Conservation (phyloP, 2,329 filamentous ascomycete species). For the Aspergillus sp. region DNA sequence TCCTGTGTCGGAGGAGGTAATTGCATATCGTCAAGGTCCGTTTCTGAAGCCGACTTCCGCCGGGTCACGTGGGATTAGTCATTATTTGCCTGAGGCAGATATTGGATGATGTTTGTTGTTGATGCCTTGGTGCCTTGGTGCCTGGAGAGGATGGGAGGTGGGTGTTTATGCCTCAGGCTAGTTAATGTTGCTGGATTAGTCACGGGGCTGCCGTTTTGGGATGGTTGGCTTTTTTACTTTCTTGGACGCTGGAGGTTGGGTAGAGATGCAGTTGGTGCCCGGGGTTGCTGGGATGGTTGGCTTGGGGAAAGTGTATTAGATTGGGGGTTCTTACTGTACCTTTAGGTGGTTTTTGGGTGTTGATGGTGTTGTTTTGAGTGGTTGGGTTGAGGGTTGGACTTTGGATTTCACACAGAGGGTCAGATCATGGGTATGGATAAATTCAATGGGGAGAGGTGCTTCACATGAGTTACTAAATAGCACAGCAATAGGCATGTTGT, state of each 20-base stretch:
- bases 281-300: neutral
- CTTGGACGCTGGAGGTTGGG: neutral
- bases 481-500: neutral
- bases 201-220: neutral
- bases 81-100: slow-evolving; percentile 1
- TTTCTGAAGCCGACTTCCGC: slow-evolving; percentile 27
- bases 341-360: neutral
- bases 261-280: neutral
- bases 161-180: neutral
- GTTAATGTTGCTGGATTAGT: neutral
- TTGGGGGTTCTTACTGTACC: neutral
- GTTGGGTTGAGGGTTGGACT: neutral
- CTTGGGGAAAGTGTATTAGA: neutral
- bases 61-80: slow-evolving; percentile 24
- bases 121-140: neutral
- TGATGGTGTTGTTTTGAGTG: neutral
- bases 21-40: slow-evolving; percentile 15
- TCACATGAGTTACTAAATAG: too few species aligned
- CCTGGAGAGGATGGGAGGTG: neutral
- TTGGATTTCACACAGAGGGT: neutral
- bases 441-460: neutral
- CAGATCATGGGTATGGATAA: neutral
- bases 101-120: too few species aligned
- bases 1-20: slow-evolving; percentile 20
- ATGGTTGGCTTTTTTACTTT: neutral